Evolutionary conservation across 1,284 basidiomycete genomes (phyloP), one percentile per base, ranked within the genome.

Genomic region (Cystobasidium sp.): DNA sequence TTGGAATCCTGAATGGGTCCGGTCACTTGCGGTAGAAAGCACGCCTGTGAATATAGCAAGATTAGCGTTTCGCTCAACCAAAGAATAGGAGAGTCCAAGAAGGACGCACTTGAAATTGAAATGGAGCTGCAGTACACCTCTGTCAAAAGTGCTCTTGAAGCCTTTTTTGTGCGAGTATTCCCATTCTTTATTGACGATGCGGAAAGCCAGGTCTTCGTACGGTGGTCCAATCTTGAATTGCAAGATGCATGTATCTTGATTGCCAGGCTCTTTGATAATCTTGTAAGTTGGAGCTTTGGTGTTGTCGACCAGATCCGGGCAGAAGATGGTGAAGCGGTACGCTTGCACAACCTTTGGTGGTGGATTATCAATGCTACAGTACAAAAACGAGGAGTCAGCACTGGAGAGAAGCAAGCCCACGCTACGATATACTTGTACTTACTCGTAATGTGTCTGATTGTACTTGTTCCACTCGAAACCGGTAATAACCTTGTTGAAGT

Each of bases 381-480:
- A 72, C 53, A 66, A 31, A 66, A 31, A 16, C 18, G 46, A 6
- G 43, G 75, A 52, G 77, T 75, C 65, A 72, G 47, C 22, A 14
- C 56, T 16, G 44, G 43, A 46, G 65, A 14, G 31, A 63, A 31
- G 31, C 31, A 6, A 47, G 31, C 9, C 12, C 6, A 2, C 7
- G 12, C n/a, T 24, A 43, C 12, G n/a, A 41, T 24, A 63, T 37
- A 55, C 22, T 8, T 18, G 5, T 3, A 88, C 89, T 77, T 85
- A 94, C 93, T 98, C 95, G 82, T 98, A 98, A 83, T 97, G 94
- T 5, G 94, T 97, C 82, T 97, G 94, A 82, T 97, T 97, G 84
- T 97, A 97, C 85, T 97, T 96, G 85, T 97, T 99, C 97, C 97
- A 99, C 82, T 99, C 97, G 82, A 96, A 99, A n/a, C 97, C 97